Base-by-base conservation (phyloP, 2,329 filamentous ascomycete genomes). In the Verticillium alfalfae region DNA sequence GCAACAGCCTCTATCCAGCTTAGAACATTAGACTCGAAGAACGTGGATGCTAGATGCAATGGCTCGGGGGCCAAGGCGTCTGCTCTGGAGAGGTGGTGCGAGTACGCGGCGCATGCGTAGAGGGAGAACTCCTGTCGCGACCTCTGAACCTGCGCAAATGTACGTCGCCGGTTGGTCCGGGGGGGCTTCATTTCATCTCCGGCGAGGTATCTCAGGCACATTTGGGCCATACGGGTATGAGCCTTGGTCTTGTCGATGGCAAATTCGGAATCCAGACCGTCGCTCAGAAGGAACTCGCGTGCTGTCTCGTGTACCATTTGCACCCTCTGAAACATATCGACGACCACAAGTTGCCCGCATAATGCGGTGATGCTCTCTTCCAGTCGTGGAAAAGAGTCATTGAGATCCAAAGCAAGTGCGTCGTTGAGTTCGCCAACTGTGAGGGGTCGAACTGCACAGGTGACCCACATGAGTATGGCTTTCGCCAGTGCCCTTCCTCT, bases 301-400 rank as follows among this genome's bases (percentile, higher is more conserved):
- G 74, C 75, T 15, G 76, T 78, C 58, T 73, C 69, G 64, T 79
- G 77, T 26, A 77, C 66, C 67, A 78, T 72, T 39, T 73, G 67
- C 2, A 77, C 68, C 56, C 63, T 69, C 10, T 65, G 66, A 26
- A 65, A 65, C 31, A 68, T 70, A 63, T 77, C 74, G 13, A 78
- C 65, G n/a, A 66, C 60, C 5, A 78, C 72, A 26, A 78, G 67
- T 56, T 78, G 72, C 7, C 75, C 74, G 62, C 73, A 75, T 1
- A 73, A 66, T 16, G 67, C 63, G 13, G 60, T 58, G 36, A 73
- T 69, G 61, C 68, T 67, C 45, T 71, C 61, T 52, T 69, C 65
- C 16, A 74, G 60, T 7, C 66, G 66, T 15, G 61, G 66, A 49
- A 75, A 68, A 7, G 66, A 69, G 52, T 73, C 70, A 2, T 71